These are phyloP conservation scores for Glomus cerebriforme DNA, from an alignment of 192 early-diverging fungal species.

Conservation along the genomic window DNA sequence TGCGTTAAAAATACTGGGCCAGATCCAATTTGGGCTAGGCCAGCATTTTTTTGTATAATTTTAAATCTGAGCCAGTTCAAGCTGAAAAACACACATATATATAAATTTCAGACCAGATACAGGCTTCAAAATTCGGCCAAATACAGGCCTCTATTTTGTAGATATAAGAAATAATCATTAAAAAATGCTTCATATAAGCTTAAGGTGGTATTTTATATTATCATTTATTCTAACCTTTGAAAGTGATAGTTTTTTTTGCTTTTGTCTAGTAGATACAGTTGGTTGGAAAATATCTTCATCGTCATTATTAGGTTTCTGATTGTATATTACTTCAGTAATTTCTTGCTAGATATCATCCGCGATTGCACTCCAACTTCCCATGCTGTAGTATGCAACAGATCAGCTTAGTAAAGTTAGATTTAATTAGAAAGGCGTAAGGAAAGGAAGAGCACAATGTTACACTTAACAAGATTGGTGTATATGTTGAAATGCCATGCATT, in stretches of 20 bases:
- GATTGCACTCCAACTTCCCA: slow-evolving; percentile 5
- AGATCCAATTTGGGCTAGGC: too few species aligned
- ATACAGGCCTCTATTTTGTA: too few species aligned
- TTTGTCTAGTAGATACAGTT: neutral
- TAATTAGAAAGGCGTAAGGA: slow-evolving; percentile 14
- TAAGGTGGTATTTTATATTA: too few species aligned
- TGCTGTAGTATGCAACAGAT: neutral
- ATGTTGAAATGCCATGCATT: slow-evolving; percentile 10
- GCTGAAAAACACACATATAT: too few species aligned
- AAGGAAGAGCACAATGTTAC: neutral
- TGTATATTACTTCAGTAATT: neutral
- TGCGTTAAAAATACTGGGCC: too few species aligned
- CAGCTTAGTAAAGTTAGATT: neutral
- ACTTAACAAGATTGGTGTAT: neutral
- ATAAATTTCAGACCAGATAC: too few species aligned
- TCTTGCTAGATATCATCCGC: neutral
- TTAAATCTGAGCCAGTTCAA: too few species aligned
- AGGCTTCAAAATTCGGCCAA: too few species aligned
- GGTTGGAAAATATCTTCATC: slow-evolving; percentile 3
- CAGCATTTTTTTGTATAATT: too few species aligned
- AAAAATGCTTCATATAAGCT: too few species aligned
- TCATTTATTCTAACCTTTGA: too few species aligned
- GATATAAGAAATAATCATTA: too few species aligned
- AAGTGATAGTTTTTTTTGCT: neutral
- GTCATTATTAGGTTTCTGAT: neutral